phyloP scores from a whole-genome alignment of 331 rosid species.

The Rosa hybrid region DNA sequence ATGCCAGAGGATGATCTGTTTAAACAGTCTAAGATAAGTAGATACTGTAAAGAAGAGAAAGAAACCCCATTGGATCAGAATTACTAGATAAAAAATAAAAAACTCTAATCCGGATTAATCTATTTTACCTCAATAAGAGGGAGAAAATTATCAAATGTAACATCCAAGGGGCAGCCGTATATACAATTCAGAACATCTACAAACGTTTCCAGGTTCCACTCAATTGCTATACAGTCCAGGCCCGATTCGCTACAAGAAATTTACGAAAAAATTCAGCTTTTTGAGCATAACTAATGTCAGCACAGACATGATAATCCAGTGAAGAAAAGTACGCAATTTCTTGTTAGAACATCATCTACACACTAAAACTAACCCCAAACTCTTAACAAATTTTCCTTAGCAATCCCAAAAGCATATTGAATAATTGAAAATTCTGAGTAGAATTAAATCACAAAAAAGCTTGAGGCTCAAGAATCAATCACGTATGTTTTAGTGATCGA shows the following conservation, averaged over 20 bases:
- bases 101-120: background rate
- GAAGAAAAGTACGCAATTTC: background rate
- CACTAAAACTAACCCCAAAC: background rate
- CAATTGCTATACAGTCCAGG: constrained; percentile 40
- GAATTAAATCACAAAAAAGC: background rate
- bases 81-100: too few relatives aligned
- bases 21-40: background rate
- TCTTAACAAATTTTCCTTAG: background rate
- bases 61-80: background rate
- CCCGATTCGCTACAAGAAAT: constrained; percentile 56
- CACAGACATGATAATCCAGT: background rate
- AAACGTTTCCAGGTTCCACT: constrained; percentile 55
- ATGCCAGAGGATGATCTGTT: background rate
- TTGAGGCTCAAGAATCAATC: background rate
- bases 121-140: constrained; percentile 64
- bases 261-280: background rate
- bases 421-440: background rate
- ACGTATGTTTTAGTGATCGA: background rate
- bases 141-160: constrained; percentile 47
- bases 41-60: background rate
- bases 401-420: background rate
- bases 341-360: background rate
- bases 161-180: constrained; percentile 43
- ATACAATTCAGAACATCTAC: constrained; percentile 60
- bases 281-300: background rate